Base-by-base conservation (phyloP, 805 yeast genomes). In the Wickerhamiella bombiphila region DNA sequence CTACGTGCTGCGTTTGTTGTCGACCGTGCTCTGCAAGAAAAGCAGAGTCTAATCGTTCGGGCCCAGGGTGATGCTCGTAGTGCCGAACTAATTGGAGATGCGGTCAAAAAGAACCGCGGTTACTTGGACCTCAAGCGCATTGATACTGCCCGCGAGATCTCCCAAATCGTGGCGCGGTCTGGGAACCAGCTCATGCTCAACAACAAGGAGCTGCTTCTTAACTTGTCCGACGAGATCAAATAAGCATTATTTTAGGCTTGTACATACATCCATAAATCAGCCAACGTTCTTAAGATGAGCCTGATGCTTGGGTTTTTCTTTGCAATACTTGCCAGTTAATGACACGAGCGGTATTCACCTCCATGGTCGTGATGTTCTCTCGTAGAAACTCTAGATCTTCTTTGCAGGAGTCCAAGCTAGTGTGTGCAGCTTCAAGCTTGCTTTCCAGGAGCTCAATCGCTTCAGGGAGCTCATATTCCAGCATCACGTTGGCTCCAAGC, bases 21-120 rank as follows among this genome's bases (percentile, higher is more conserved):
- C 37, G 98, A 91, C 60, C 82, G 85, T 58, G 98, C 98, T 6
- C 75, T 81, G 51, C 98, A 91, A 63, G 97, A 91, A 64, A 91
- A 91, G 60, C 97, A 91, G 63, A 93, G 93, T 57, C 69, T 83
- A 66, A 93, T 91, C 46, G 96, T 91, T 41, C 83, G 80, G 60
- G 97, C 98, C 9, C 81, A 83, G 59, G 98, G 98, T 74, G 98
- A 91, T 64, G 98, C 98, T 47, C 76, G 82, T 57, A 80, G 95
- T 38, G 98, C 98, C 24, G 93, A 86, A 61, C 76, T 91, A 65
- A 85, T 91, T 64, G 98, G 98, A 74, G 98, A 91, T 48, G 97
- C 98, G 38, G 88, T 91, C 60, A 91, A 88, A 68, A 91, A 88
- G 62, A 80, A 93, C 18, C 80, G 72, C 60, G 98, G 88, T 59